Percentiles rank a stretch among this genome's conserved stretches.
These are phyloP conservation scores for Lepiota brunneoincarnata DNA, from an alignment of 768 basidiomycete genomes.

Conservation along the genomic window DNA sequence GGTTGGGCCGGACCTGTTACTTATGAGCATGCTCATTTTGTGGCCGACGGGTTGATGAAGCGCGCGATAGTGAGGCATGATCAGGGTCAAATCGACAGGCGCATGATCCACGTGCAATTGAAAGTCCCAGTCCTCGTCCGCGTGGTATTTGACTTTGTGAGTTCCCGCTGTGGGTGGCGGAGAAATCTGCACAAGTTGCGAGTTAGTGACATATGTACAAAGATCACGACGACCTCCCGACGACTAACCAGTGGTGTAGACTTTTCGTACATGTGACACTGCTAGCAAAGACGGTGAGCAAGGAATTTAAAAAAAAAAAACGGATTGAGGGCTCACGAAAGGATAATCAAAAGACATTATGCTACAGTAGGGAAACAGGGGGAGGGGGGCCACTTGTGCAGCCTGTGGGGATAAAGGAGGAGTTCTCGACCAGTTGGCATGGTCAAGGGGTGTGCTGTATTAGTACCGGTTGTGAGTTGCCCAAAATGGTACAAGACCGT, in stretches of 20 bases:
- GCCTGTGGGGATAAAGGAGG: no score
- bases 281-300: constrained; percentile 11
- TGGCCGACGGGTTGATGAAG: constrained; percentile 69
- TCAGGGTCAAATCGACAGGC: constrained; percentile 62
- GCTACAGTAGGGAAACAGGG: neutral
- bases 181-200: constrained; percentile 13
- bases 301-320: neutral
- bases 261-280: constrained; percentile 23
- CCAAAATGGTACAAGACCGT: constrained; percentile 6
- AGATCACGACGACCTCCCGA: neutral
- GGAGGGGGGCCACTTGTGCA: no score
- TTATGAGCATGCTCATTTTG: constrained; percentile 68
- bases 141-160: constrained; percentile 63
- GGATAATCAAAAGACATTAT: constrained; percentile 9
- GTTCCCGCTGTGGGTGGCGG: constrained; percentile 38
- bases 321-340: neutral
- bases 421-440: constrained; percentile 6
- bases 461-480: constrained; percentile 6
- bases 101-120: constrained; percentile 48
- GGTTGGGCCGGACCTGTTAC: constrained; percentile 47
- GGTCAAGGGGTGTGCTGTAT: neutral
- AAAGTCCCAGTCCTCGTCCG: constrained; percentile 65
- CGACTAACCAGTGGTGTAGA: constrained; percentile 21
- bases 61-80: constrained; percentile 78
- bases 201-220: neutral